Conservation (phyloP, 2,329 filamentous ascomycete genomes). For the Xylariales sp. region DNA sequence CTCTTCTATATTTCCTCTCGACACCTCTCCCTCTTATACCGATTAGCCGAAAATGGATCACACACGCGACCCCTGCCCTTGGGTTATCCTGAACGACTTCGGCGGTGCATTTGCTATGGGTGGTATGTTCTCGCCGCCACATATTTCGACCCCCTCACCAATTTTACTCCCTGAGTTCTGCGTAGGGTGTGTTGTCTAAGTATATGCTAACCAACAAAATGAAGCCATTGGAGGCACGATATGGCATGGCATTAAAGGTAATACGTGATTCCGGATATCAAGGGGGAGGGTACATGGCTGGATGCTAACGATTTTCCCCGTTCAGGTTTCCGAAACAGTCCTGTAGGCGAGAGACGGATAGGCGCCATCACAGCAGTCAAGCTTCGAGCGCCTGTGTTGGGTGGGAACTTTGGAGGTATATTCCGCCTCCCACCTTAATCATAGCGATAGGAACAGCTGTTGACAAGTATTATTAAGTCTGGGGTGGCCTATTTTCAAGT, state of each 20-base stretch:
- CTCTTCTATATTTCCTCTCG: conserved; percentile 5
- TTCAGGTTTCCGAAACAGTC: conserved; percentile 79
- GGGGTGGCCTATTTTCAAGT: conserved; percentile 95
- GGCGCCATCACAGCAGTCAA: conserved; percentile 97
- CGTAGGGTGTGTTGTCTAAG: not conserved
- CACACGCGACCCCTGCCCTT: conserved; percentile 95
- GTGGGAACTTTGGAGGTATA: conserved; percentile 85
- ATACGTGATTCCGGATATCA: not conserved
- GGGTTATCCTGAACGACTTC: conserved; percentile 96
- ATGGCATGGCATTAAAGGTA: conserved; percentile 67
- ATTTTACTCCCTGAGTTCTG: not conserved
- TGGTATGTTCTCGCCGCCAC: conserved; percentile 65
- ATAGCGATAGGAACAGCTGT: not conserved
- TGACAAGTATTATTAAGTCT: conserved; percentile 62
- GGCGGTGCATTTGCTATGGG: conserved; percentile 98
- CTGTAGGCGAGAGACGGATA: conserved; percentile 93
- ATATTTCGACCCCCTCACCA: not conserved
- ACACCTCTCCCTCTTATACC: conserved; percentile 17
- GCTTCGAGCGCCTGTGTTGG: conserved; percentile 93
- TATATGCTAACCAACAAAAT: conserved; percentile 2
- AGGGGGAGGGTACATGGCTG: no score
- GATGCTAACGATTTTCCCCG: not conserved
- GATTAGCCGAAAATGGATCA: conserved; percentile 79
- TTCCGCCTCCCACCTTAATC: not conserved
- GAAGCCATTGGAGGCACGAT: conserved; percentile 50